Percentiles rank a stretch among this genome's conserved stretches.
These are phyloP conservation scores for Penicillium parvum DNA, from an alignment of 495 filamentous ascomycete genomes.

Conservation along the genomic window DNA sequence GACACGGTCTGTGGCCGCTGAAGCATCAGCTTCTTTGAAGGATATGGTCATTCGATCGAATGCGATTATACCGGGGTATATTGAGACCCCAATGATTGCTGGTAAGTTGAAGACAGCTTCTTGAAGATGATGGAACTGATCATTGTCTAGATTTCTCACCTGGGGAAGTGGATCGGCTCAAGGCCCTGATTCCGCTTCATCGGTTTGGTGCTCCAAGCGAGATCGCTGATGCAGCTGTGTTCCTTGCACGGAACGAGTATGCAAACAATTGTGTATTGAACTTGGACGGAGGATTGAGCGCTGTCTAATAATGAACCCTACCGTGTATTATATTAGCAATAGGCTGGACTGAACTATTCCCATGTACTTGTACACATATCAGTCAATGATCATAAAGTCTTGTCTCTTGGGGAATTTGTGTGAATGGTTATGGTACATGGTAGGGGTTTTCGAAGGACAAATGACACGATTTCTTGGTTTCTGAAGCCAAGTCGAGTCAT, in stretches of 20 bases:
- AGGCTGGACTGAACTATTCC: too few species aligned
- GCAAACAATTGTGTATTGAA: slow-evolving; percentile 82
- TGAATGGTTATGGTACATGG: too few species aligned
- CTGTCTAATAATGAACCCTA: slow-evolving; percentile 34
- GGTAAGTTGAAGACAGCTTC: slow-evolving; percentile 39
- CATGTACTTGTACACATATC: not conserved
- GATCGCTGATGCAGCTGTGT: slow-evolving; percentile 75
- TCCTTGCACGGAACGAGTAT: slow-evolving; percentile 73
- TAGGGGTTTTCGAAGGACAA: too few species aligned
- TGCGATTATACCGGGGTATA: slow-evolving; percentile 79
- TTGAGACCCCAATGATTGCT: slow-evolving; percentile 71
- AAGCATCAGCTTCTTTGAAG: slow-evolving; percentile 41
- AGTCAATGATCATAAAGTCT: not conserved
- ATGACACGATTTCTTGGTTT: too few species aligned
- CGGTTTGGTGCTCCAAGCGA: slow-evolving; percentile 66
- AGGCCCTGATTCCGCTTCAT: slow-evolving; percentile 56
- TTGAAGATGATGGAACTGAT: not conserved
- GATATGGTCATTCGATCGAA: slow-evolving; percentile 62
- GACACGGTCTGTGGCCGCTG: slow-evolving; percentile 64
- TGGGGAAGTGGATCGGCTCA: slow-evolving; percentile 28
- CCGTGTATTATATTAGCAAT: too few species aligned
- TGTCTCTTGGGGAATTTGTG: too few species aligned
- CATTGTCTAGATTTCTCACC: slow-evolving; percentile 31
- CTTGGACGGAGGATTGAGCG: slow-evolving; percentile 80
- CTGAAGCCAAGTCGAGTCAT: too few species aligned